phyloP scores from a whole-genome alignment of 2,329 filamentous ascomycete species.

The Ophiostoma angusticollis region DNA sequence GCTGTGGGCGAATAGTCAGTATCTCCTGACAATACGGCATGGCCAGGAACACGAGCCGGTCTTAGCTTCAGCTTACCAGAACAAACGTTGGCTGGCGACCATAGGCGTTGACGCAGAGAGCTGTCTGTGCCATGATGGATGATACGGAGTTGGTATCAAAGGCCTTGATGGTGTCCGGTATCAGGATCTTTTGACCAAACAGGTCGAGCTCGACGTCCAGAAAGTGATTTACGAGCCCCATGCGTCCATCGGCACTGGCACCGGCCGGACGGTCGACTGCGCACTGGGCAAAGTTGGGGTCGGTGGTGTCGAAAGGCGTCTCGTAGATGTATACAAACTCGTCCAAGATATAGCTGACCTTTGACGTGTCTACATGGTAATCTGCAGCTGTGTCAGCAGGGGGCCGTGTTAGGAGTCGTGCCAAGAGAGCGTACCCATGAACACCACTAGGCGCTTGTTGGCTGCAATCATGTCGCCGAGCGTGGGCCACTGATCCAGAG shows the following conservation, averaged over 20 bases:
- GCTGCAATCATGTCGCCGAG: conserved; percentile 50
- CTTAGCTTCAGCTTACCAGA: conserved; percentile 13
- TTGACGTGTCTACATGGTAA: conserved; percentile 36
- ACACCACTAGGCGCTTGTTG: conserved; percentile 53
- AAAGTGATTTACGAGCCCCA: conserved; percentile 51
- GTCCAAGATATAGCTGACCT: conserved; percentile 49
- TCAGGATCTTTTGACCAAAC: conserved; percentile 14
- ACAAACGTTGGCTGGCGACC: conserved; percentile 24
- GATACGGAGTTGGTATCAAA: conserved; percentile 35
- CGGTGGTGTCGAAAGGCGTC: conserved; percentile 53
- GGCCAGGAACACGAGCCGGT: neutral
- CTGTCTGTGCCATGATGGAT: conserved; percentile 29
- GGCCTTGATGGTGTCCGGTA: conserved; percentile 20
- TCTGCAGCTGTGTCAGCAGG: conserved; percentile 31
- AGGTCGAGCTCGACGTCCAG: conserved; percentile 33
- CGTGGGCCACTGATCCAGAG: conserved; percentile 53
- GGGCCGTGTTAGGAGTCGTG: neutral
- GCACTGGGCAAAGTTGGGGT: conserved; percentile 50
- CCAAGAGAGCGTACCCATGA: conserved; percentile 41
- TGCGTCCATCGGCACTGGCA: conserved; percentile 25
- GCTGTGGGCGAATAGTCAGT: conserved; percentile 4
- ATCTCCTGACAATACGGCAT: no score
- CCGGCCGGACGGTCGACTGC: conserved; percentile 46
- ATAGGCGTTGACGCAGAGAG: conserved; percentile 20
- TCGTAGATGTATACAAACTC: conserved; percentile 55